Conservation (phyloP, 192 early-diverging fungal genomes). For the Coemansia sp. region DNA sequence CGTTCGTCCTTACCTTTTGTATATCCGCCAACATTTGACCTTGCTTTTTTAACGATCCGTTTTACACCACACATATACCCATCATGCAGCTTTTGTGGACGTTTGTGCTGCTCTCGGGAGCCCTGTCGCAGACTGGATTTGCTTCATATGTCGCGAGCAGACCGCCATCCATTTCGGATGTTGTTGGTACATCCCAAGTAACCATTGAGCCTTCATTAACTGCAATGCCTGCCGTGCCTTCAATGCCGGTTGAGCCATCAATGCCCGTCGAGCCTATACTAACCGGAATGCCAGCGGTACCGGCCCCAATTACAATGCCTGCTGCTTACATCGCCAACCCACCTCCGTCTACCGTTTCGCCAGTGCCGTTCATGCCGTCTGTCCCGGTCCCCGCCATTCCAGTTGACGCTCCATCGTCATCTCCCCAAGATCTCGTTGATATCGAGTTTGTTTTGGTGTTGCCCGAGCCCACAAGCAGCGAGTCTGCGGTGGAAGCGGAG, state of each 20-base stretch:
- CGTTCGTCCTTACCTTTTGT: neutral
- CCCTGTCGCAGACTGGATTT: slow-evolving; percentile 27
- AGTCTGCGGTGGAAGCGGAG: neutral
- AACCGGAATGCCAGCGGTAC: neutral
- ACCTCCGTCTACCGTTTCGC: slow-evolving; percentile 11
- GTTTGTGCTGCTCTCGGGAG: slow-evolving; percentile 28
- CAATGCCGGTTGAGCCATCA: neutral
- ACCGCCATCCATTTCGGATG: slow-evolving; percentile 11
- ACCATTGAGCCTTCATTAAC: neutral
- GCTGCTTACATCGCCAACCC: slow-evolving; percentile 32
- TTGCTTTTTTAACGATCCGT: neutral
- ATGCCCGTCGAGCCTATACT: neutral
- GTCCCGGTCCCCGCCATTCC: slow-evolving; percentile 2
- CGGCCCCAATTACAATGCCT: slow-evolving; percentile 7
- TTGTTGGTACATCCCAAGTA: neutral
- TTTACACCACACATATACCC: neutral
- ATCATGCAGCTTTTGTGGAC: slow-evolving; percentile 47
- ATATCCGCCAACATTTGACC: neutral
- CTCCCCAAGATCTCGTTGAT: slow-evolving; percentile 15
- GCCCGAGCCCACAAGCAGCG: slow-evolving; percentile 10
- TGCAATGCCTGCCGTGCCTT: neutral
- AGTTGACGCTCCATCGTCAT: slow-evolving; percentile 4
- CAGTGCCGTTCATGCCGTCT: slow-evolving; percentile 1
- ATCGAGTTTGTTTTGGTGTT: slow-evolving; percentile 26
- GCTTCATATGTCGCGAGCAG: slow-evolving; percentile 29